These are phyloP conservation scores for Fusarium phyllophilum DNA, from an alignment of 2,329 filamentous ascomycete species.

Conservation along the genomic window DNA sequence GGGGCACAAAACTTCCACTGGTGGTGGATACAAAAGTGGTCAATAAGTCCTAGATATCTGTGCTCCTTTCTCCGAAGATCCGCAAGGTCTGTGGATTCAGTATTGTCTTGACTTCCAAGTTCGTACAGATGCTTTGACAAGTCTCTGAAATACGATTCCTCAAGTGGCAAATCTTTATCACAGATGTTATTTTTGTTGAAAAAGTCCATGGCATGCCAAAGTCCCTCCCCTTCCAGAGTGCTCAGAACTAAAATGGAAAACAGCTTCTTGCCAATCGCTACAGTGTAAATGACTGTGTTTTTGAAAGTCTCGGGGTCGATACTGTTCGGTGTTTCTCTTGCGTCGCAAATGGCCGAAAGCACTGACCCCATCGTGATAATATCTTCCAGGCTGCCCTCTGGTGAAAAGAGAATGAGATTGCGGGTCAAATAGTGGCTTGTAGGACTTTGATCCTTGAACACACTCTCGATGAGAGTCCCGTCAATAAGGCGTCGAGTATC, in stretches of 20 bases:
- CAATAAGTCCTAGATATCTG: rapidly evolving
- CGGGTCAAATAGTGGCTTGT: rapidly evolving
- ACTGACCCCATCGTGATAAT: background rate
- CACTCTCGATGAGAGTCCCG: background rate
- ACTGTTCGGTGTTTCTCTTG: background rate
- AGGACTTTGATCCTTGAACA: rapidly evolving
- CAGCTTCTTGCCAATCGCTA: background rate
- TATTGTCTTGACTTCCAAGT: background rate
- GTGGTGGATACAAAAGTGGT: background rate
- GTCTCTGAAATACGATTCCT: background rate
- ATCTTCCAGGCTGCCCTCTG: background rate
- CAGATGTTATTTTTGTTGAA: background rate
- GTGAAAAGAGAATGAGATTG: background rate
- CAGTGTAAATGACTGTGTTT: background rate
- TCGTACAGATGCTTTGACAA: background rate
- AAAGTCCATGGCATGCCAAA: background rate
- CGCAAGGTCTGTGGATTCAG: background rate
- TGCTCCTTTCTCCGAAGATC: background rate
- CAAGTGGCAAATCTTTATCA: background rate
- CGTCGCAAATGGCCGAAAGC: background rate
- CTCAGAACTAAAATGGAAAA: background rate
- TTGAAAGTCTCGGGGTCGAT: background rate
- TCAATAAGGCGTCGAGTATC: rapidly evolving
- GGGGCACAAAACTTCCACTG: background rate
- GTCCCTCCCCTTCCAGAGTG: background rate